These are phyloP conservation scores for Chlorella sp. DNA, from an alignment of 139 green algal species.

Conservation along the genomic window DNA sequence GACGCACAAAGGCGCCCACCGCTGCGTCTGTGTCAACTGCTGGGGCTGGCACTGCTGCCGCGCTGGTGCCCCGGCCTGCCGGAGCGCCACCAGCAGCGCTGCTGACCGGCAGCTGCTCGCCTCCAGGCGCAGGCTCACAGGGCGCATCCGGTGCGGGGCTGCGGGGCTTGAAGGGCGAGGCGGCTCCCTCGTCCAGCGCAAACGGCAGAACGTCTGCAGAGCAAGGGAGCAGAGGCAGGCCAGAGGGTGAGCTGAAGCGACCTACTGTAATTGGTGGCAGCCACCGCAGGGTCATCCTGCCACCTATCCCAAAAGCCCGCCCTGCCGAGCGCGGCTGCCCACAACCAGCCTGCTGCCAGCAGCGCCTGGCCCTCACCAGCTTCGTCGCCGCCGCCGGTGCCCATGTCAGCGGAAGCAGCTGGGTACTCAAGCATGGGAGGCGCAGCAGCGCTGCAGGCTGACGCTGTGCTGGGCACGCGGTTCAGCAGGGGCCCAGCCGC, in stretches of 20 bases:
- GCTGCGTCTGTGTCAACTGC: conserved; percentile 63
- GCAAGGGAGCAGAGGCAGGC: background rate
- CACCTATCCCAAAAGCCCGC: background rate
- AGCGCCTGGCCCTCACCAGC: background rate
- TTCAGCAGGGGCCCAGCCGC: background rate
- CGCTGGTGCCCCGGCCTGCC: background rate
- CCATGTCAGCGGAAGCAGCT: background rate
- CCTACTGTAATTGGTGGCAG: too few relatives aligned
- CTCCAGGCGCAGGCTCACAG: background rate
- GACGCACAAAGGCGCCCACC: conserved; percentile 58
- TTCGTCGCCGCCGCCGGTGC: conserved; percentile 15
- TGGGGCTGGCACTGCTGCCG: background rate
- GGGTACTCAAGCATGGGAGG: conserved; percentile 22
- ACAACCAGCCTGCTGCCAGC: background rate
- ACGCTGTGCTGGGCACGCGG: background rate
- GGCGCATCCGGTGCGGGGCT: background rate
- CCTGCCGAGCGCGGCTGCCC: background rate
- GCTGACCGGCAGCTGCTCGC: background rate
- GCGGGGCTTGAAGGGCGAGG: background rate
- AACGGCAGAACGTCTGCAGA: conserved; percentile 56
- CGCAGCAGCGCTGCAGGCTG: background rate
- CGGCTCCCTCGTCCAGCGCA: conserved; percentile 47
- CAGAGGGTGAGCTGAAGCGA: too few relatives aligned
- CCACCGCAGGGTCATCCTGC: background rate
- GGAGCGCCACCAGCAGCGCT: background rate